These are phyloP conservation scores for Ogataea siamensis DNA, from an alignment of 805 yeast genomes.

Conservation along the genomic window DNA sequence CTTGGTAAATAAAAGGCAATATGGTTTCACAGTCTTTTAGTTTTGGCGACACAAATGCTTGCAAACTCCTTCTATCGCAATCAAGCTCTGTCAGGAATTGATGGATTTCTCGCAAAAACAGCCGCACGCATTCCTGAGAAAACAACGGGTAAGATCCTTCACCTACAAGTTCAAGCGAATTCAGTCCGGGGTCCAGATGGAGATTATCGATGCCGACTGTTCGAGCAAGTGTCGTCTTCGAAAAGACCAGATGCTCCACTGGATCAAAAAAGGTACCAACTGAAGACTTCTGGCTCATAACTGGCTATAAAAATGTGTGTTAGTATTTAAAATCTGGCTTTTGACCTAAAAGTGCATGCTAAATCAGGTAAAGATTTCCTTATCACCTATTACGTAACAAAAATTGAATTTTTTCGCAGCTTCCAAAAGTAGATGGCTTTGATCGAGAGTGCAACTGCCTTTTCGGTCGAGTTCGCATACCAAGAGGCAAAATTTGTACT, in stretches of 20 bases:
- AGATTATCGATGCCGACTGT: constrained; percentile 17
- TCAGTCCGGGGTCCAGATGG: constrained; percentile 15
- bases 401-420: no score
- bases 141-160: constrained; percentile 42
- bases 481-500: neutral
- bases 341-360: constrained; percentile 9
- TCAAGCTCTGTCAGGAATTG: constrained; percentile 11
- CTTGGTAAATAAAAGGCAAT: constrained; percentile 49
- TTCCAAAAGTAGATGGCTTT: neutral
- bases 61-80: neutral
- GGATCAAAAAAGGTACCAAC: constrained; percentile 26
- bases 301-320: neutral
- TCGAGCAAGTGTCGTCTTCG: constrained; percentile 16
- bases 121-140: constrained; percentile 41
- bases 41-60: constrained; percentile 31
- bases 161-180: constrained; percentile 26
- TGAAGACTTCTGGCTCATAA: constrained; percentile 4
- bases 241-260: constrained; percentile 22
- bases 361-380: constrained; percentile 11
- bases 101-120: constrained; percentile 40
- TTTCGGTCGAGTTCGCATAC: neutral
- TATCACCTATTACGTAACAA: constrained; percentile 5
- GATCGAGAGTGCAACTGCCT: neutral
- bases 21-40: constrained; percentile 23
- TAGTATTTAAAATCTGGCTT: neutral